These are phyloP conservation scores for Rubus idaeus DNA, from an alignment of 306 rosid species.

Conservation along the genomic window DNA sequence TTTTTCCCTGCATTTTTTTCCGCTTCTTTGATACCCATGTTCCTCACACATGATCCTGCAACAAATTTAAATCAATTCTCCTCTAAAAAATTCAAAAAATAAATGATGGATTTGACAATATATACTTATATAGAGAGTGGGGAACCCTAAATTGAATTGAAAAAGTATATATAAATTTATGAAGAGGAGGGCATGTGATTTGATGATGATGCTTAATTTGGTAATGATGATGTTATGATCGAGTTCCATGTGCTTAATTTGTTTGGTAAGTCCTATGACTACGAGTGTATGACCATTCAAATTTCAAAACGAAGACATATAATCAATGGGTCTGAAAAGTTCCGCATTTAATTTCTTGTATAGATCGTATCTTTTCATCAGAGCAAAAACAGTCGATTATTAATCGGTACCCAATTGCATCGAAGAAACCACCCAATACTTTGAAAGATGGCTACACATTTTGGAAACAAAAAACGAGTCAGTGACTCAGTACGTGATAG, in stretches of 20 bases:
- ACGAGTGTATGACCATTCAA: constrained; percentile 31
- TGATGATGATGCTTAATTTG: constrained; percentile 4
- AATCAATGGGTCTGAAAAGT: constrained; percentile 3
- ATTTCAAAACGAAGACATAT: constrained; percentile 19
- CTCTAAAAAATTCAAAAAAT: no score
- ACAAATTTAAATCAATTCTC: background rate
- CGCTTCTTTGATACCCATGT: constrained; percentile 95
- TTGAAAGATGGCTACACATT: constrained; percentile 46
- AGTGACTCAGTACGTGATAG: background rate
- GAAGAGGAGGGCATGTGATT: constrained; percentile 4
- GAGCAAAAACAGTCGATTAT: constrained; percentile 19
- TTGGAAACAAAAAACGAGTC: constrained; percentile 20
- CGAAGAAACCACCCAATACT: constrained; percentile 28
- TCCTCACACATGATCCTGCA: constrained; percentile 89
- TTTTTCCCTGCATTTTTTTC: constrained; percentile 96
- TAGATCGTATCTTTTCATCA: constrained; percentile 27
- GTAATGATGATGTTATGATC: constrained; percentile 20
- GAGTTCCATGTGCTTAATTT: constrained; percentile 33
- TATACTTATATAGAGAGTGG: background rate
- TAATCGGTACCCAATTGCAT: constrained; percentile 25
- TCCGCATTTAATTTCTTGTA: constrained; percentile 30
- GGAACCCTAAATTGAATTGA: constrained; percentile 49
- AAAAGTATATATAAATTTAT: background rate
- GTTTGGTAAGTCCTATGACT: constrained; percentile 29
- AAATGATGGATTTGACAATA: background rate